phyloP scores from a whole-genome alignment of 192 early-diverging fungal species.

The Backusella westeae region DNA sequence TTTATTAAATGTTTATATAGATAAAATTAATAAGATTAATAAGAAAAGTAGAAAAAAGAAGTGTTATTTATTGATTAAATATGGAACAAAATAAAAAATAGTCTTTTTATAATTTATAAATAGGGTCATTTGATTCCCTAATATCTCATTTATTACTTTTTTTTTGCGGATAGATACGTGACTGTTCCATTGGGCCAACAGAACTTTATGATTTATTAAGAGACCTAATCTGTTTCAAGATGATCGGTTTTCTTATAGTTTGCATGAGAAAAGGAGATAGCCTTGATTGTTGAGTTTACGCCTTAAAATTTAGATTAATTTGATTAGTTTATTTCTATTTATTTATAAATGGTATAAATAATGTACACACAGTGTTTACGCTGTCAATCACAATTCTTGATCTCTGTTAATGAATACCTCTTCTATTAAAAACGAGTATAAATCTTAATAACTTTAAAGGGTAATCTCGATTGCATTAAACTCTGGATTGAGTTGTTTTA shows the following conservation, averaged over 20 bases:
- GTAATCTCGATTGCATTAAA: background rate
- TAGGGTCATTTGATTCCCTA: background rate
- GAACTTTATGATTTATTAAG: background rate
- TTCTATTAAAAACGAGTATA: background rate
- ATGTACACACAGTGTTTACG: background rate
- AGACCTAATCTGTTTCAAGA: background rate
- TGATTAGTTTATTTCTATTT: background rate
- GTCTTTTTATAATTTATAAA: slow-evolving; percentile 7
- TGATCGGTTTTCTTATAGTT: background rate
- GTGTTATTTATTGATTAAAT: background rate
- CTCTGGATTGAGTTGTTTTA: background rate
- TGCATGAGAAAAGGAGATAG: background rate
- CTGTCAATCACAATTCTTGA: background rate
- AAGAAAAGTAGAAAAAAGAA: background rate
- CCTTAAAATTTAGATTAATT: background rate
- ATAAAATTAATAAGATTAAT: background rate
- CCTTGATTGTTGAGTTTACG: background rate
- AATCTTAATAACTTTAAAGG: background rate
- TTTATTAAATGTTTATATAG: background rate
- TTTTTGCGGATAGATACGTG: background rate
- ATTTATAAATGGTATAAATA: background rate
- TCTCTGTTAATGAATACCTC: background rate
- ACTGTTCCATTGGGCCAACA: background rate
- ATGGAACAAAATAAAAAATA: background rate
- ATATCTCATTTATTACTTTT: background rate